Evolutionary conservation across 176 grass and related monocot genomes (phyloP), one percentile per base, ranked within the genome.

Genomic region (Puccinellia tenuiflora): DNA sequence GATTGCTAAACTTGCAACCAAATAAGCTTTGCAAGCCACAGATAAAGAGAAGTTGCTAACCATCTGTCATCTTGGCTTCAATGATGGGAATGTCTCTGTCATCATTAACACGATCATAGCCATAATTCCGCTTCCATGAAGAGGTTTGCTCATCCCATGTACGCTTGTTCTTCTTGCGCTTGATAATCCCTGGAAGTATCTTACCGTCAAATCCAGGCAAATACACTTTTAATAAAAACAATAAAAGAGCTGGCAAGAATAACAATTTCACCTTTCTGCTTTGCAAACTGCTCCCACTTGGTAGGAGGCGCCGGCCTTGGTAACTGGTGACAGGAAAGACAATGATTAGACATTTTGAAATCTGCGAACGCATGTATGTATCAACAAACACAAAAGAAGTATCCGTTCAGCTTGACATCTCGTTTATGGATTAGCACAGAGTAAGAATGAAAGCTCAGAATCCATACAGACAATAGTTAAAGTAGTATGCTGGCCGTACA

Each of bases 51-150:
- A 59, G 78, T 79, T 31, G 40, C 76, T 75, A 86, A 99, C 89
- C 93, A 29, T 92, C 93, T 12, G 97, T 85, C 9, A 81, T 21
- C 84, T 99, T 99, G 13, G 93, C 97, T 52, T 89, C 91, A 35
- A 99, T 74, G 64, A 94, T 99, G 1, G 93, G 93, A 90, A 96
- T 86, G 57, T 94, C 97, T 69, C 73, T 99, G 50, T 92, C 93
- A 83, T 99, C 97, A 86, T 96, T 99, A n/a, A 84, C 91, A 77
- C 97, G 93, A 38, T 99, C 93, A 72, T 96, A 99, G 38, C 97
- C 93, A 76, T 96, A 84, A 16, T 72, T 95, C 39, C 91, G 80
- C 77, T 96, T 99, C 97, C 93, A 99, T 10, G 93, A 62, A 81
- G 85, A 64, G 17, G 93, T 94, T 80, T 93, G 91, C 76, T 96